A percentile compares a stretch with the other conserved stretches of the same genome.
Evolutionary conservation across 2,329 filamentous ascomycete species (phyloP).

Genomic region (Pseudocercospora eumusae): DNA sequence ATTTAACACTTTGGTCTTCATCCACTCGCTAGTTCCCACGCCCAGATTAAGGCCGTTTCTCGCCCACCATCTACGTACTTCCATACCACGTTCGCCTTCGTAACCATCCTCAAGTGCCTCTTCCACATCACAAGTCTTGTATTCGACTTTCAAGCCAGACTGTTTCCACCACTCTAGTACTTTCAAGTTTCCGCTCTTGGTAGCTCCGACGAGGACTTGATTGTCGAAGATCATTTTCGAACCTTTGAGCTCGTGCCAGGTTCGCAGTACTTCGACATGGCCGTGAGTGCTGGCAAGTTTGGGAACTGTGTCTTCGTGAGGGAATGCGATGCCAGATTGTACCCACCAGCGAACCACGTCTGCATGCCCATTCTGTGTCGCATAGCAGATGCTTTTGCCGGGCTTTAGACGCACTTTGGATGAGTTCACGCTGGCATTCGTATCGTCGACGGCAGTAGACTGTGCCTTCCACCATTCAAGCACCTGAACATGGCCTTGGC

Average conservation of each 20-base stretch:
- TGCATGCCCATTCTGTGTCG: slow-evolving; percentile 77
- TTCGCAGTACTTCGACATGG: slow-evolving; percentile 77
- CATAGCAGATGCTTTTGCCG: slow-evolving; percentile 79
- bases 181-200: slow-evolving; percentile 78
- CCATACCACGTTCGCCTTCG: slow-evolving; percentile 65
- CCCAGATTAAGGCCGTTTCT: slow-evolving; percentile 78
- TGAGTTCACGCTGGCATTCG: slow-evolving; percentile 32
- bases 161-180: slow-evolving; percentile 93
- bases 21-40: slow-evolving; percentile 83
- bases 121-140: slow-evolving; percentile 93
- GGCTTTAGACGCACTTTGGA: slow-evolving; percentile 65
- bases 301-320: slow-evolving; percentile 77
- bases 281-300: slow-evolving; percentile 84
- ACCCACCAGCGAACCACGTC: slow-evolving; percentile 87
- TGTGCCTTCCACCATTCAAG: slow-evolving; percentile 89
- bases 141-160: slow-evolving; percentile 77
- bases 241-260: slow-evolving; percentile 75
- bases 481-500: slow-evolving; percentile 79
- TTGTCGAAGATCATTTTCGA: slow-evolving; percentile 79
- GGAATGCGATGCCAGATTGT: slow-evolving; percentile 73
- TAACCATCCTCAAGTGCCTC: slow-evolving; percentile 89
- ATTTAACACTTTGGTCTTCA: slow-evolving; percentile 71
- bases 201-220: slow-evolving; percentile 81
- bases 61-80: slow-evolving; percentile 84
- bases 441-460: slow-evolving; percentile 34